Evolutionary conservation across 1,284 basidiomycete species (phyloP).

Genomic region (Boletus mariae): DNA sequence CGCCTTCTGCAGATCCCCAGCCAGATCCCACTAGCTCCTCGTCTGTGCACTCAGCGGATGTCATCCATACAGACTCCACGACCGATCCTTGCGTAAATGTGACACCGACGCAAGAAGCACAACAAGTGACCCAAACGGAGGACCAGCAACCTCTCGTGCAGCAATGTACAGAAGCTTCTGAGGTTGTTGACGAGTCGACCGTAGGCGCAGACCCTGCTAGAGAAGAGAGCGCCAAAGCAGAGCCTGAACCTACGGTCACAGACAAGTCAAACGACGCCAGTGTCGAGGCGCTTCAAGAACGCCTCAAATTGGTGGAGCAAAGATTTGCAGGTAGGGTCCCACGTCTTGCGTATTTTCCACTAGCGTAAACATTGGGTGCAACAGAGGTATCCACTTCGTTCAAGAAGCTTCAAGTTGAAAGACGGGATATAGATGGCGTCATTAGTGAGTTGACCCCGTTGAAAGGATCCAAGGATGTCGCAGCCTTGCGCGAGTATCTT

Average conservation of each 20-base stretch:
- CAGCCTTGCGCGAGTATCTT: slow-evolving; percentile 72
- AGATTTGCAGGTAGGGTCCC: slow-evolving; percentile 57
- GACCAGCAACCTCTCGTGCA: neutral
- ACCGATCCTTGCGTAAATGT: neutral
- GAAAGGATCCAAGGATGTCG: slow-evolving; percentile 60
- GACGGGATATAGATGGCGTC: slow-evolving; percentile 64
- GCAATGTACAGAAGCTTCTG: neutral
- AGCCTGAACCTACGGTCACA: slow-evolving; percentile 6
- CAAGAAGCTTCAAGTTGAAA: slow-evolving; percentile 69
- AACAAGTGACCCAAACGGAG: neutral
- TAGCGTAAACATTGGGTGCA: slow-evolving; percentile 1
- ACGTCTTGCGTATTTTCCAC: neutral
- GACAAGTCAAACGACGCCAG: slow-evolving; percentile 28
- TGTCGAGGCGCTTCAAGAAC: slow-evolving; percentile 58
- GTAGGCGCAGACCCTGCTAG: neutral
- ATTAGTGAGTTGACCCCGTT: slow-evolving; percentile 74
- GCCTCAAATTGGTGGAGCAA: slow-evolving; percentile 66
- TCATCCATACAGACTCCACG: neutral
- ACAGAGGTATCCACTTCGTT: slow-evolving; percentile 74
- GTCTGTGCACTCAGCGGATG: neutral
- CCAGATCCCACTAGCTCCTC: neutral
- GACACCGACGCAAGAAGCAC: neutral
- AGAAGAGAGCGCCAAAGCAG: neutral
- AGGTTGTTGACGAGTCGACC: slow-evolving; percentile 2
- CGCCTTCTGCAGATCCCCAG: neutral